Evolutionary conservation across 202 grass and related monocot genomes (phyloP), one percentile per base, ranked within the genome.

Genomic region (Setaria italica): DNA sequence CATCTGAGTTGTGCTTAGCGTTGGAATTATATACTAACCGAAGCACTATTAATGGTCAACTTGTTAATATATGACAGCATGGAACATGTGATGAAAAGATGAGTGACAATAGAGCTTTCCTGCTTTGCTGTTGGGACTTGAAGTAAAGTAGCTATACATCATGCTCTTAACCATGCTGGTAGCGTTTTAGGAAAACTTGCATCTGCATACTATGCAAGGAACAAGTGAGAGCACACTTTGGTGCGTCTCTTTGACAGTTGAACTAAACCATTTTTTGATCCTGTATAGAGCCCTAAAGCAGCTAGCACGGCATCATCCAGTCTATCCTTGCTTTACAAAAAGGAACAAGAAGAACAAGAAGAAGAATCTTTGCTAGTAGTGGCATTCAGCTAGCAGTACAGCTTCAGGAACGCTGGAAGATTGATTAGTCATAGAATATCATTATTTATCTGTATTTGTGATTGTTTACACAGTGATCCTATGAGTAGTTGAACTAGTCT

Each of bases 401-500:
- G 60, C 65, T 83, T 71, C 13, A 78, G 33, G 72, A 60, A 34
- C 70, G 64, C 45, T 71, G 64, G 30, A 42, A 62, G 63, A 62
- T 33, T 64, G 58, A 34, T 70, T 68, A 82, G 79, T 82, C 71
- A 42, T 70, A 70, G 41, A 62, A 69, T 59, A 87, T 29, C 65
- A 50, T 2, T 50, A 51, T 19, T 19, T 7, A 25, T 29, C n/a
- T 12, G 9, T 41, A 11, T 11, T 29, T 29, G 58, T 60, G 58
- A 25, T 29, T 29, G 9, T 29, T 60, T 60, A 60, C 29, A 29
- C 21, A 29, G 4, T 60, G 29, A 11, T 29, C n/a, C 25, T 25
- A 60, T 29, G 57, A 60, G 57, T 11, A 60, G 60, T 76, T 85
- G 87, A 85, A 75, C 15, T 41, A 82, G 72, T 41, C 62, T 58